Base-by-base conservation (phyloP, 2,329 filamentous ascomycete genomes). In the Penicillium sp. region DNA sequence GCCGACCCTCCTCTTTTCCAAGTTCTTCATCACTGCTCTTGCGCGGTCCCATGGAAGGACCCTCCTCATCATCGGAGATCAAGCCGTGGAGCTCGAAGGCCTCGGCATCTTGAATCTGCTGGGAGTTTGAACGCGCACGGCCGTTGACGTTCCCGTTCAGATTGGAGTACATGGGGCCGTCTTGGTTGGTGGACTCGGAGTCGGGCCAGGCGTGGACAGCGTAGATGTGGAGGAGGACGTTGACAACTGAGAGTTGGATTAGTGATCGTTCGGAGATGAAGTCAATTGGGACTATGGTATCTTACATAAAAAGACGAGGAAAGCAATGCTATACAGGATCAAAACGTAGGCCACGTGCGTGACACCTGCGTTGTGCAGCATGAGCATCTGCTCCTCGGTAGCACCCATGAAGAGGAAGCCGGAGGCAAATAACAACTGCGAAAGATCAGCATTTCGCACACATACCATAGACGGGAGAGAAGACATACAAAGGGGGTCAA, bases 381-480 rank as follows among this genome's bases (percentile, higher is more conserved):
- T 76, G 18, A 77, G 64, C 88, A 97, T 95, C 72, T 97, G 93
- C 73, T 99, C 91, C 68, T 97, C 93, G 0, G 90, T 97, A 13
- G 93, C 92, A 28, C 89, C 88, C 90, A 97, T 95, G 75, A 99
- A 99, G 34, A 99, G 79, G 73, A 97, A 95, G 1, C 93, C 93
- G 3, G 91, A 87, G 5, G 91, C 90, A 64, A 88, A 95, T 25
- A 99, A 80, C 34, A 97, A 79, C 90, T 95, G 62, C 56, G 6
- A 52, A 10, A 35, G 7, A 47, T 69, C 56, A 67, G 64, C 60
- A 31, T 62, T 14, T 29, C 46, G 25, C 16, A 29, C 41, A 63
- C 47, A 64, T 52, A 48, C 36, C 45, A 31, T 13, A 35, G 4
- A 28, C 45, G 7, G n/a, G 25, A 7, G 47, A 46, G 57, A 53